These are phyloP conservation scores for Aspergillus hancockii DNA, from an alignment of 495 filamentous ascomycete genomes.

Conservation along the genomic window DNA sequence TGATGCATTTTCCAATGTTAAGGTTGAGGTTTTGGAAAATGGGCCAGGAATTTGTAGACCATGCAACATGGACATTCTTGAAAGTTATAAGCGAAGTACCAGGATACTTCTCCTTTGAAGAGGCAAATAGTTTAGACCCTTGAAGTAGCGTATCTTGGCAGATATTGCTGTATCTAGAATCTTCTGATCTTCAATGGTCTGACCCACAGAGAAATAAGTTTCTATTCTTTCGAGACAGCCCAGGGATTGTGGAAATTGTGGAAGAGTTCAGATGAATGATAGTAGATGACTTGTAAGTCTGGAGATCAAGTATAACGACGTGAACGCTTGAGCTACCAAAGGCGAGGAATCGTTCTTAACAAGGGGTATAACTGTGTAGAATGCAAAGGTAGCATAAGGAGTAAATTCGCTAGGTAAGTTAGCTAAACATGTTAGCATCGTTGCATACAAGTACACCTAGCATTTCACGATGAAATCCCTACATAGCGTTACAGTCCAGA, in stretches of 20 bases:
- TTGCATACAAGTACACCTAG: neutral
- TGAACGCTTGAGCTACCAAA: slow-evolving; percentile 34
- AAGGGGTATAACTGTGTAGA: slow-evolving; percentile 41
- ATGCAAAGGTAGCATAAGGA: slow-evolving; percentile 40
- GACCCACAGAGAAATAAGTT: slow-evolving; percentile 17
- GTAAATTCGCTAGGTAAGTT: slow-evolving; percentile 4
- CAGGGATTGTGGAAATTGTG: slow-evolving; percentile 15
- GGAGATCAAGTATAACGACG: slow-evolving; percentile 29
- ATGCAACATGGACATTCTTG: neutral
- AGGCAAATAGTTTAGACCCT: too few species aligned
- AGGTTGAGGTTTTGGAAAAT: neutral
- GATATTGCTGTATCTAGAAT: too few species aligned
- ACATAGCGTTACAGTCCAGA: neutral
- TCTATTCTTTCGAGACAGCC: slow-evolving; percentile 32
- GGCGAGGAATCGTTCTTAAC: slow-evolving; percentile 35
- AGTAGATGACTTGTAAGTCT: slow-evolving; percentile 24
- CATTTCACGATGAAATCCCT: neutral
- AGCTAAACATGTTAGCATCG: neutral
- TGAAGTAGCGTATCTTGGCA: neutral
- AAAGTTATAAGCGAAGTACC: neutral
- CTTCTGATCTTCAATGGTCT: neutral
- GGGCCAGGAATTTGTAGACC: neutral
- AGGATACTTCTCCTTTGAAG: neutral
- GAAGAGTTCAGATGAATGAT: slow-evolving; percentile 23
- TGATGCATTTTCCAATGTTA: slow-evolving; percentile 8